A percentile compares a stretch with the other conserved stretches of the same genome.
These are phyloP conservation scores for Trichoderma gracile DNA, from an alignment of 2,329 filamentous ascomycete genomes.

Conservation along the genomic window DNA sequence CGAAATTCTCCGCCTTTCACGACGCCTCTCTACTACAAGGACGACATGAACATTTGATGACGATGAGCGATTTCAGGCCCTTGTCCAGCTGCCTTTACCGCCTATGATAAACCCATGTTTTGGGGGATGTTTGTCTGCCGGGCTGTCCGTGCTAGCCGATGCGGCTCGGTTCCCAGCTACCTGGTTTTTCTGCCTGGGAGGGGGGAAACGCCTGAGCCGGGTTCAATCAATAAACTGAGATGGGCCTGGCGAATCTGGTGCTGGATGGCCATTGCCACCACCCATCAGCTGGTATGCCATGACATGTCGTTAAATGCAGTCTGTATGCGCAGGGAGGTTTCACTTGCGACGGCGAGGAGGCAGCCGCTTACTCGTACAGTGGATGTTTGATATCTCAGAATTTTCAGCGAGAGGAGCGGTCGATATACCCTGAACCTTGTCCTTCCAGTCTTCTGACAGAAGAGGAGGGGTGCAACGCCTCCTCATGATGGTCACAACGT, in stretches of 20 bases:
- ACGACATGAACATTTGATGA: neutral
- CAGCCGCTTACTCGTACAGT: neutral
- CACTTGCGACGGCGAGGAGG: neutral
- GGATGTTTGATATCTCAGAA: neutral
- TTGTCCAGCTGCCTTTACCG: conserved; percentile 18
- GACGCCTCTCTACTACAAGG: neutral
- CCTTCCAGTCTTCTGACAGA: neutral
- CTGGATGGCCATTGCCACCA: conserved; percentile 16
- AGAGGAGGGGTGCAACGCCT: neutral
- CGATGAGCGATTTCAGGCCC: conserved; percentile 22
- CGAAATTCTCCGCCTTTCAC: neutral
- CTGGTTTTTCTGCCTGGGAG: conserved; percentile 17
- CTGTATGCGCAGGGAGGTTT: neutral
- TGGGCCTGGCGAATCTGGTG: conserved; percentile 19
- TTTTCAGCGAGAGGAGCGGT: neutral
- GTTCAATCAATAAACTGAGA: neutral
- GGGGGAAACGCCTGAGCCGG: neutral
- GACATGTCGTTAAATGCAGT: neutral
- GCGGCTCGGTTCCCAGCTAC: conserved; percentile 26
- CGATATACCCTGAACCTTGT: neutral
- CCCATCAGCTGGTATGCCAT: neutral
- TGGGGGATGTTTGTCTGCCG: conserved; percentile 11
- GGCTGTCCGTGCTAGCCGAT: conserved; percentile 24
- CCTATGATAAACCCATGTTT: conserved; percentile 5
- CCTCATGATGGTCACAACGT: neutral